A percentile compares a stretch with the other conserved stretches of the same genome.
Conservation (phyloP, 1,284 basidiomycete species). For the Sphaerobolus stellatus region DNA sequence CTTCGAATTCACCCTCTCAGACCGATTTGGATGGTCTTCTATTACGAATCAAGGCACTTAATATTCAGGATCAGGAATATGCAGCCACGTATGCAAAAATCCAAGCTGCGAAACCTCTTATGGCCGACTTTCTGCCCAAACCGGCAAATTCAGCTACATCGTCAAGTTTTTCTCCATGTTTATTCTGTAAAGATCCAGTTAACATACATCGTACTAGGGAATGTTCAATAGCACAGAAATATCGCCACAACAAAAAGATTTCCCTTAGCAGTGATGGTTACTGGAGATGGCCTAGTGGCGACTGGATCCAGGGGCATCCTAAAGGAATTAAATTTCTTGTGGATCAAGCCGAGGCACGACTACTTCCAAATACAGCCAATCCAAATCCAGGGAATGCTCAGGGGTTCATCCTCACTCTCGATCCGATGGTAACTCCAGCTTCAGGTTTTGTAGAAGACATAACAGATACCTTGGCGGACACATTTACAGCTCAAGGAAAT, state of each 20-base stretch:
- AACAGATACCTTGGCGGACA: background rate
- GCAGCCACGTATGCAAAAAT: background rate
- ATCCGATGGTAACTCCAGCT: background rate
- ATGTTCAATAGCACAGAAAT: background rate
- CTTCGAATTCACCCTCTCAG: background rate
- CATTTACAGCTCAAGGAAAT: no score
- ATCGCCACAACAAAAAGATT: background rate
- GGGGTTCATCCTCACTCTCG: no score
- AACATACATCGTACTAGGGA: background rate
- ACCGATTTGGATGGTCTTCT: background rate
- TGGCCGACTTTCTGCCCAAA: background rate
- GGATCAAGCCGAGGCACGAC: background rate
- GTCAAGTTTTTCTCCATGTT: no score
- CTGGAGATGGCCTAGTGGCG: background rate
- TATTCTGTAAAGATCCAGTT: background rate
- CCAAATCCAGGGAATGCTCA: no score
- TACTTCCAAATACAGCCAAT: no score
- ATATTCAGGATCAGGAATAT: background rate
- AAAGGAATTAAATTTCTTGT: background rate
- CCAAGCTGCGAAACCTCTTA: background rate
- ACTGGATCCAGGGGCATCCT: background rate
- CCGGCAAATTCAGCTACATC: no score
- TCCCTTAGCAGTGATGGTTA: background rate
- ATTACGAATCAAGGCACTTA: background rate
- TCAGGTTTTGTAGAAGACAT: background rate